Evolutionary conservation across 2,329 filamentous ascomycete genomes (phyloP), one percentile per base, ranked within the genome.

Genomic region (Fusarium aywerte): DNA sequence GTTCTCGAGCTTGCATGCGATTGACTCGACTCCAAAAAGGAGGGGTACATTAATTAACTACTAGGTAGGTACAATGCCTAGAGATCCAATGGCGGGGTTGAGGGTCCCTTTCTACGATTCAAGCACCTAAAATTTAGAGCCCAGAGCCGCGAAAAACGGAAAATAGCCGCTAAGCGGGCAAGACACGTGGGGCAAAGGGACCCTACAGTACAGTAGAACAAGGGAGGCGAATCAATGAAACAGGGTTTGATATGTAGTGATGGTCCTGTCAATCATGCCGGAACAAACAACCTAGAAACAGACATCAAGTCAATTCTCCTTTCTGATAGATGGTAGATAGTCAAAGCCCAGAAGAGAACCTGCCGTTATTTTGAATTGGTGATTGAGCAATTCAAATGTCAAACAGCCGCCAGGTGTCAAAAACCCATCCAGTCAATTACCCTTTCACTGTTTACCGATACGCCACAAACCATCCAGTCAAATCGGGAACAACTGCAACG

Each of bases 141-240:
- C 13, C 43, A 67, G 58, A 68, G 64, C 64, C 64, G 54, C 65
- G 31, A 47, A 53, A 43, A 62, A 51, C 31, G 39, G 38, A 55
- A 62, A 50, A 33, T 42, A 62, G 49, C 44, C 40, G 59, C 60
- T 53, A 66, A 50, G 57, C 43, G 54, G 45, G 32, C 35, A 25
- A 50, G 61, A 68, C 55, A 68, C 60, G 60, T 68, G 65, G 64
- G 65, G 55, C 55, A 29, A 29, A 50, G 65, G 60, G 60, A 65
- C 65, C 64, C 55, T 53, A n/a, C n/a, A n/a, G n/a, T n/a, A n/a
- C n/a, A n/a, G n/a, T n/a, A 59, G 42, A 49, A 16, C 55, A 53
- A 40, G 65, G 63, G 39, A 49, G 57, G 33, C 58, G 16, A 39
- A 20, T 36, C 10, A 31, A 18, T 27, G 13, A 58, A 52, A 48